phyloP scores from a whole-genome alignment of 192 early-diverging fungal species.

The Rhizoclosmatium globosum region DNA sequence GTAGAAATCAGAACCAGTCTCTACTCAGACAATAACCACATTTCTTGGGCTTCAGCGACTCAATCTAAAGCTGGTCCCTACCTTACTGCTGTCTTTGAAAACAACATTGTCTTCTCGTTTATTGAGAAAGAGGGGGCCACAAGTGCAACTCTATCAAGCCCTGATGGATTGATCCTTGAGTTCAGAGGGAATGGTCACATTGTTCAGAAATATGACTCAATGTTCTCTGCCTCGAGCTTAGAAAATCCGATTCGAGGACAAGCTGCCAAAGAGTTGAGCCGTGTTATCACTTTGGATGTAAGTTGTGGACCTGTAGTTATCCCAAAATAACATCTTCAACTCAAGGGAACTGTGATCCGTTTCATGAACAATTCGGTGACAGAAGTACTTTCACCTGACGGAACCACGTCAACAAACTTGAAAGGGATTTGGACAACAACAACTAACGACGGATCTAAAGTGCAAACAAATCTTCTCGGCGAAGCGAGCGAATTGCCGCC shows the following conservation, averaged over 20 bases:
- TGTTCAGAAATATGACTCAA: conserved; percentile 33
- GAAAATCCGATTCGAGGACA: not conserved
- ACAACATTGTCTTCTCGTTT: conserved; percentile 38
- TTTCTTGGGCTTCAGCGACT: not conserved
- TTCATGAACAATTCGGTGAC: conserved; percentile 29
- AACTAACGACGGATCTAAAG: conserved; percentile 3
- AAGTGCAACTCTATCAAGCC: conserved; percentile 9
- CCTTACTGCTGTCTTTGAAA: conserved; percentile 30
- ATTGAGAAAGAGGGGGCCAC: conserved; percentile 1
- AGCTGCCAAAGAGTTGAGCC: conserved; percentile 31
- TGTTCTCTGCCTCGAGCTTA: not conserved
- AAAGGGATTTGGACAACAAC: conserved; percentile 42
- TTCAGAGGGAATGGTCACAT: conserved; percentile 31
- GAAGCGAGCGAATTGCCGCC: not conserved
- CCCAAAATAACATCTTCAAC: no score
- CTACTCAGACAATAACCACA: conserved; percentile 11
- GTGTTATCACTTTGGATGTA: conserved; percentile 36
- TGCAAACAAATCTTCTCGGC: not conserved
- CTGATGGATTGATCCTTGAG: conserved; percentile 41
- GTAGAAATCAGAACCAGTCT: conserved; percentile 31
- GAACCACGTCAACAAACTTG: conserved; percentile 31
- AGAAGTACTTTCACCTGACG: conserved; percentile 41
- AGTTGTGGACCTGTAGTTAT: not conserved
- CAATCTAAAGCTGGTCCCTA: conserved; percentile 4
- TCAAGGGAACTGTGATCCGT: conserved; percentile 47